Base-by-base conservation (phyloP, 768 basidiomycete species). In the Dentipellis fragilis region DNA sequence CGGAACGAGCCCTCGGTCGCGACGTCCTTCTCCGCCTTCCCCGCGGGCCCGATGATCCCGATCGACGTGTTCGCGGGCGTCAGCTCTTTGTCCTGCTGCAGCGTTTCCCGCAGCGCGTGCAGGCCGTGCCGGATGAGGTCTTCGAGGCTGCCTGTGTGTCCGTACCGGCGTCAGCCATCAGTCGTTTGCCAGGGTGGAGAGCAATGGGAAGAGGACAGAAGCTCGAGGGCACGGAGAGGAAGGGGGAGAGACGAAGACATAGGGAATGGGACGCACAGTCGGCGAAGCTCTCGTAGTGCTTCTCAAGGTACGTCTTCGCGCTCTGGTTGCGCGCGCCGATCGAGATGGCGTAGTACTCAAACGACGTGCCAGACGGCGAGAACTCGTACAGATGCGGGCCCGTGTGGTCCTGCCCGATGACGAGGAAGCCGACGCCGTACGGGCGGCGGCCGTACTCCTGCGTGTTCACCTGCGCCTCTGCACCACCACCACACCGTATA, bases 371-470 rank as follows among this genome's bases (percentile, higher is more conserved):
- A 0, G 94, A 89, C 0, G 96, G 96, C 1, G 94, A 94, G 75
- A 99, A 98, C 70, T 98, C 96, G 71, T 91, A 97, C 39, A 99
- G 81, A 70, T 98, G 96, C 4, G 96, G 94, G 3, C 96, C 96
- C n/a, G 87, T 83, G 65, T 94, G 87, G 71, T 98, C 96, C 65
- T 88, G 83, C 10, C 96, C 96, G 60, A 96, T 87, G 60, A 99
- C 95, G 49, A 99, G 87, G 77, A 98, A 95, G 6, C 96, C 96
- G 10, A 99, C 96, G 69, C 96, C 96, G 64, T 99, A 99, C 2
- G 96, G 96, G 54, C 96, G 80, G 60, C 91, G 82, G 55, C 96
- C 96, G 67, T 99, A 98, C 70, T 96, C 91, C 73, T 98, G 95
- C 1, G 96, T 99, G 71, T 98, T 99, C 38, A 93, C 87, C 70